Conservation (phyloP, 2,329 filamentous ascomycete species). For the Cladosporium colombiae region DNA sequence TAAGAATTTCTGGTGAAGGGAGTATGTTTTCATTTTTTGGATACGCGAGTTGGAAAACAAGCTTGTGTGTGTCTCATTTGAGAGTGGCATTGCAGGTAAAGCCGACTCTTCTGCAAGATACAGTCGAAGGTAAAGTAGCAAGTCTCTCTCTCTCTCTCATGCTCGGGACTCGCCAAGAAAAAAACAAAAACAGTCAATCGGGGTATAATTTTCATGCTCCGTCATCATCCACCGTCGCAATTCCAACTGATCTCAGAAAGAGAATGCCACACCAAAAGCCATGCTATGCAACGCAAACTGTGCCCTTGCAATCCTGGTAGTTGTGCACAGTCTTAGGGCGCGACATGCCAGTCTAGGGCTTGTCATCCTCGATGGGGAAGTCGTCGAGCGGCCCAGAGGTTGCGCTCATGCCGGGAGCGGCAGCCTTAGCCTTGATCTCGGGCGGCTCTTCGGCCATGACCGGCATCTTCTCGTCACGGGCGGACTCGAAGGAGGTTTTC, state of each 20-base stretch:
- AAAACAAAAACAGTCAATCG: slow-evolving; percentile 1
- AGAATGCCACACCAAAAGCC: not conserved
- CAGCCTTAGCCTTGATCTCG: slow-evolving; percentile 22
- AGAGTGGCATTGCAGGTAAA: not conserved
- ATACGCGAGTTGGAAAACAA: not conserved
- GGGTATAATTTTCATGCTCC: slow-evolving; percentile 18
- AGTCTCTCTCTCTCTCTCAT: not conserved
- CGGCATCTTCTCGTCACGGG: slow-evolving; percentile 31
- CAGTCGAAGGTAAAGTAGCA: not conserved
- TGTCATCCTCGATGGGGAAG: slow-evolving; percentile 24
- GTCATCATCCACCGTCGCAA: not conserved
- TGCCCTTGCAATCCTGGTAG: not conserved
- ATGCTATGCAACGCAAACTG: not conserved
- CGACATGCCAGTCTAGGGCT: slow-evolving; percentile 6
- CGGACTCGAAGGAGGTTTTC: slow-evolving; percentile 21
- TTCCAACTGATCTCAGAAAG: not conserved
- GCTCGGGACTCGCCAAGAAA: not conserved
- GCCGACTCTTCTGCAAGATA: not conserved
- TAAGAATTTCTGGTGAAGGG: not conserved
- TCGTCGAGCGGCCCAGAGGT: slow-evolving; percentile 37
- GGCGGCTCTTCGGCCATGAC: slow-evolving; percentile 27
- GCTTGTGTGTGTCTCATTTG: not conserved
- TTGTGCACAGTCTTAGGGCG: not conserved
- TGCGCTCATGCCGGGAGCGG: slow-evolving; percentile 35
- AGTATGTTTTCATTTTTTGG: too few relatives aligned